A percentile compares a stretch with the other conserved stretches of the same genome.
Evolutionary conservation across 1,284 basidiomycete species (phyloP).

Genomic region (Ustilago trichophora): DNA sequence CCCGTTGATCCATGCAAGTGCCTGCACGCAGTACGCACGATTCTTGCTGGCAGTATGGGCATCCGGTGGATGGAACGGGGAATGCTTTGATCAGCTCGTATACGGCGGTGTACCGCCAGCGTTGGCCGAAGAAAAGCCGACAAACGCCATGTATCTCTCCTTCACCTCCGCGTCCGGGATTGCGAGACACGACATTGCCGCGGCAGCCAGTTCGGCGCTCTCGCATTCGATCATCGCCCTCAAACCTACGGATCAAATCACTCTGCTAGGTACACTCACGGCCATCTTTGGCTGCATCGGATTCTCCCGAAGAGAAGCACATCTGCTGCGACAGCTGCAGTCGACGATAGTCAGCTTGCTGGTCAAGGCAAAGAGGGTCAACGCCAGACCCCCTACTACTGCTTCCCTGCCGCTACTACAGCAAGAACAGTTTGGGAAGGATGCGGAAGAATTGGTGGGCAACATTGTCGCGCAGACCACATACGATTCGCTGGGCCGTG

Average conservation of each 20-base stretch:
- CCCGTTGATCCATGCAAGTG: constrained; percentile 60
- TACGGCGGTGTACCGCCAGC: constrained; percentile 63
- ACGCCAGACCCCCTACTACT: constrained; percentile 13
- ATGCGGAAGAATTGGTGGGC: constrained; percentile 33
- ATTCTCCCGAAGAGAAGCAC: constrained; percentile 55
- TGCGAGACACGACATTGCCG: constrained; percentile 58
- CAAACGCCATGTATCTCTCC: constrained; percentile 40
- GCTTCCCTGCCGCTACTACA: constrained; percentile 31
- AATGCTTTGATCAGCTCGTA: constrained; percentile 64
- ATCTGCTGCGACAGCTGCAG: constrained; percentile 57
- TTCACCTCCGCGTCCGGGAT: constrained; percentile 53
- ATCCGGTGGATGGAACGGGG: constrained; percentile 62
- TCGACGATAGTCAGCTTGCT: constrained; percentile 50
- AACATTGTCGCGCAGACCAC: constrained; percentile 45
- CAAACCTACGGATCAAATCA: constrained; percentile 59
- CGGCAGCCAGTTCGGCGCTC: constrained; percentile 51
- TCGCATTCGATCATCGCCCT: constrained; percentile 57
- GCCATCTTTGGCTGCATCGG: constrained; percentile 60
- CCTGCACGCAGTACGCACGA: constrained; percentile 60
- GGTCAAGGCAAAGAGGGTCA: constrained; percentile 28
- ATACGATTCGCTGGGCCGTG: constrained; percentile 28
- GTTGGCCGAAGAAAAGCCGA: constrained; percentile 52
- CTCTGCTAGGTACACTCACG: constrained; percentile 51
- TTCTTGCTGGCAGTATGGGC: constrained; percentile 64
- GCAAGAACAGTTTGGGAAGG: constrained; percentile 19